These are phyloP conservation scores for Pulveroboletus sp. DNA, from an alignment of 768 basidiomycete genomes.

Conservation along the genomic window DNA sequence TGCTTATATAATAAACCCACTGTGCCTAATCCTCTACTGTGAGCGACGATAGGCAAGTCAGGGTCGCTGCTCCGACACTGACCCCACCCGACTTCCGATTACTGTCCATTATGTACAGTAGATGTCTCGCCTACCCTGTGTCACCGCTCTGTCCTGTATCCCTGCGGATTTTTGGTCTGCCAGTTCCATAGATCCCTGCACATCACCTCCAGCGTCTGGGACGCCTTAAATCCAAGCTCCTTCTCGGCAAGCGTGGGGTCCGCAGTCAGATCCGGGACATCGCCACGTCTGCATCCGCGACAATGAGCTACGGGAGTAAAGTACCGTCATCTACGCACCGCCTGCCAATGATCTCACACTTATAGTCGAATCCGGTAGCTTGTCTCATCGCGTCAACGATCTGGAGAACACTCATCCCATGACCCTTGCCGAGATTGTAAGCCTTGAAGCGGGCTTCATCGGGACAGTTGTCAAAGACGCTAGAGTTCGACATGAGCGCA, in stretches of 20 bases:
- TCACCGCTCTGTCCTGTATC: slow-evolving; percentile 45
- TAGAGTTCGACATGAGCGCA: slow-evolving; percentile 61
- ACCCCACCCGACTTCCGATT: slow-evolving; percentile 1
- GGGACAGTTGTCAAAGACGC: slow-evolving; percentile 49
- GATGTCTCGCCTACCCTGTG: not conserved
- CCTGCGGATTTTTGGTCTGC: slow-evolving; percentile 88
- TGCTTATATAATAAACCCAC: slow-evolving; percentile 14
- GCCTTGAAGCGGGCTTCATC: slow-evolving; percentile 72
- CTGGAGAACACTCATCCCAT: slow-evolving; percentile 87
- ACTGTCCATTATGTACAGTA: slow-evolving; percentile 21
- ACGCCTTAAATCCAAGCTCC: slow-evolving; percentile 90
- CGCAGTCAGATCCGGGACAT: slow-evolving; percentile 95
- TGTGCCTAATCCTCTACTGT: not conserved
- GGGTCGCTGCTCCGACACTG: not conserved
- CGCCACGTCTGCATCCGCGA: slow-evolving; percentile 60
- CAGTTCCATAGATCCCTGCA: slow-evolving; percentile 98
- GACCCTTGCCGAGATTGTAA: slow-evolving; percentile 94
- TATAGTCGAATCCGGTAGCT: slow-evolving; percentile 83
- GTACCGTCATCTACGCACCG: slow-evolving; percentile 49
- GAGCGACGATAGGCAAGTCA: not conserved
- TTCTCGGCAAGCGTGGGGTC: slow-evolving; percentile 87
- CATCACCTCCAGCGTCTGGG: slow-evolving; percentile 81
- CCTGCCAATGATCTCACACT: slow-evolving; percentile 85
- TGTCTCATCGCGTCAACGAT: slow-evolving; percentile 94
- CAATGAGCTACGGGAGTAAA: not conserved